Base-by-base conservation (phyloP, 306 rosid genomes). In the Geum urbanum region DNA sequence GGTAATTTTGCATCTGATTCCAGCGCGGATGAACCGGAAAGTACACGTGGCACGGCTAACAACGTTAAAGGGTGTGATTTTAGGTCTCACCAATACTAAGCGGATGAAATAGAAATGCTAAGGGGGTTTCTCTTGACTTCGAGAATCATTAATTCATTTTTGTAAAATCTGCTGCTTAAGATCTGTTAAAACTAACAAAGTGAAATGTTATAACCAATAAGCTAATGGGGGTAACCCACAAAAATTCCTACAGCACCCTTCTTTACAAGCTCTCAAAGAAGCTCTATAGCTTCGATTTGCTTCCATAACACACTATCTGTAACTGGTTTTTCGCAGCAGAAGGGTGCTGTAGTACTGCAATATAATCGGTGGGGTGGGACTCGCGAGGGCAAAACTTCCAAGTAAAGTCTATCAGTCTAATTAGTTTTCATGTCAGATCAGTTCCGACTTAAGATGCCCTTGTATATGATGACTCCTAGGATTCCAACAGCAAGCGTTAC, bases 381-480 rank as follows among this genome's bases (percentile, higher is more conserved):
- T 40, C 50, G 63, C 39, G 19, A n/a, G 47, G 32, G 50, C 37
- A 37, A 41, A 52, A 39, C 22, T 56, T 8, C 27, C 55, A 15
- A 62, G 1, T 37, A 37, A 67, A 27, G 58, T 66, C 37, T 2
- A 58, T 44, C 18, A 60, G 53, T 52, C 55, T 16, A 32, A 53
- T 49, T 32, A 49, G 12, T 4, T 37, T 46, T 39, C 49, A 63
- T 44, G 46, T 9, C 45, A 16, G 73, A 77, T 89, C 86, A 87
- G 48, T 77, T 83, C 56, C 86, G 76, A 37, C 72, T 71, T 48
- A 70, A 72, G 63, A 88, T 70, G n/a, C 88, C 79, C 83, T 78
- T 90, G 68, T 84, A 56, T 78, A 94, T 70, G 82, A 87, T 67
- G 67, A 91, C 71, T 76, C 99, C 97, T 49, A 91, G 13, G 71